These are phyloP conservation scores for Trichoderma koningiopsis DNA, from an alignment of 2,329 filamentous ascomycete species.

Conservation along the genomic window DNA sequence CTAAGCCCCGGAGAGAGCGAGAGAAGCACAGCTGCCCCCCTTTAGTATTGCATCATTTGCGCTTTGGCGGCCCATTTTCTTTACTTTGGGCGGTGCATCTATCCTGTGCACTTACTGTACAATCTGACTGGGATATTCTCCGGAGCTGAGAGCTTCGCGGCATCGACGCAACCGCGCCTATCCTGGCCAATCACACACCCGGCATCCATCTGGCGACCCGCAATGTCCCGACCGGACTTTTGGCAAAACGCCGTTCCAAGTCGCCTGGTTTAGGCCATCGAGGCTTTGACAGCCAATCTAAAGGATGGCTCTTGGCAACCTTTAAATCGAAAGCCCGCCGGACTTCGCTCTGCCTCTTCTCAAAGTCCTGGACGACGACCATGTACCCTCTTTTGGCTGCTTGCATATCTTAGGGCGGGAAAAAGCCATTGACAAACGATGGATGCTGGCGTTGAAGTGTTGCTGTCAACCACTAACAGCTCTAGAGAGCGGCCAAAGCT, in stretches of 20 bases:
- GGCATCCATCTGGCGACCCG: background rate
- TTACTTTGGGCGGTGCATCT: background rate
- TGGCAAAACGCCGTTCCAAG: constrained; percentile 25
- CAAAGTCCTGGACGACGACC: constrained; percentile 5
- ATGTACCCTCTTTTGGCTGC: constrained; percentile 22
- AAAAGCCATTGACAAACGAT: constrained; percentile 2
- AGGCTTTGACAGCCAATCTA: constrained; percentile 1
- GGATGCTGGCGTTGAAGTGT: constrained; percentile 7
- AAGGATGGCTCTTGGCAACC: background rate
- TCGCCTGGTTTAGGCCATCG: constrained; percentile 7
- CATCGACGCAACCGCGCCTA: background rate
- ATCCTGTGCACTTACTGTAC: background rate
- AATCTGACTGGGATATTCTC: constrained; percentile 4
- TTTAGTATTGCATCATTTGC: background rate
- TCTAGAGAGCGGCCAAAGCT: constrained; percentile 35
- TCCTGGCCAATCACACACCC: background rate
- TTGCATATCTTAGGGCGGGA: constrained; percentile 19
- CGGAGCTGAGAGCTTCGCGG: constrained; percentile 10
- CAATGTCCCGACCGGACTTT: constrained; percentile 24
- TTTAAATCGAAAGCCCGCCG: constrained; percentile 28
- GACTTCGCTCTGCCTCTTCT: constrained; percentile 23
- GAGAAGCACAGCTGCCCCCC: background rate
- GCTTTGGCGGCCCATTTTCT: no score
- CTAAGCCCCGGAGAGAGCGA: background rate
- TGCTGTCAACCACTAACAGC: constrained; percentile 15